Evolutionary conservation across 1,284 basidiomycete genomes (phyloP).

Genomic region (Apiotrichum sp.): DNA sequence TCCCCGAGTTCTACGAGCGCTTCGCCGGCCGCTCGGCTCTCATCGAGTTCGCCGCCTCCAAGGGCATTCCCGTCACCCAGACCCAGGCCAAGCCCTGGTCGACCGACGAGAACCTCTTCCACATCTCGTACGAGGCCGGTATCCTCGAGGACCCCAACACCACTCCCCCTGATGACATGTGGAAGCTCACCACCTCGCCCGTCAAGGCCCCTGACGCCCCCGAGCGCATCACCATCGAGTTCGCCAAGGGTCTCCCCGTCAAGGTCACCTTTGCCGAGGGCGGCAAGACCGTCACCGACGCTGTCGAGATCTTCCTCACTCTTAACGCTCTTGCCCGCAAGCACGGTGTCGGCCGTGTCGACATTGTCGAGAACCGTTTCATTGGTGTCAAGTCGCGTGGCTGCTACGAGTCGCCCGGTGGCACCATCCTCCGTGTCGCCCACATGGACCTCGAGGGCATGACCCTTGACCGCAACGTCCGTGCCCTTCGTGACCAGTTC

Average conservation of each 20-base stretch:
- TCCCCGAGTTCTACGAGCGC: constrained; percentile 94
- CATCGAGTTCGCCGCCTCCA: constrained; percentile 80
- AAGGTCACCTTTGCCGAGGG: constrained; percentile 59
- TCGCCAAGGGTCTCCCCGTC: constrained; percentile 75
- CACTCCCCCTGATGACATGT: constrained; percentile 97
- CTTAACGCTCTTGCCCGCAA: constrained; percentile 89
- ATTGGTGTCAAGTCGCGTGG: constrained; percentile 98
- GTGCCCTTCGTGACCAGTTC: constrained; percentile 89
- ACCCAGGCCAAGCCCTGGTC: constrained; percentile 98
- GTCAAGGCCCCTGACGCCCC: constrained; percentile 75
- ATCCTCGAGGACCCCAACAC: constrained; percentile 96
- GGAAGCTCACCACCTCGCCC: constrained; percentile 88
- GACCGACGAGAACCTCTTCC: constrained; percentile 98
- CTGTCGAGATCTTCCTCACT: constrained; percentile 90
- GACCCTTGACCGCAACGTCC: constrained; percentile 94
- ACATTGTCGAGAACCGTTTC: constrained; percentile 99
- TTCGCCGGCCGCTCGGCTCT: constrained; percentile 93
- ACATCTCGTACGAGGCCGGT: constrained; percentile 99
- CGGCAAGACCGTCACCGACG: constrained; percentile 64
- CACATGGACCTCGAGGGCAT: constrained; percentile 97
- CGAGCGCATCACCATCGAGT: constrained; percentile 78
- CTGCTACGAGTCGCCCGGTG: constrained; percentile 96
- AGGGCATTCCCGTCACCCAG: constrained; percentile 88
- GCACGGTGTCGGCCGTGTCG: constrained; percentile 93
- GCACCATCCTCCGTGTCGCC: constrained; percentile 89